A percentile compares a stretch with the other conserved stretches of the same genome.
Conservation (phyloP, 345 rosid genomes). For the Eucalyptus decipiens region DNA sequence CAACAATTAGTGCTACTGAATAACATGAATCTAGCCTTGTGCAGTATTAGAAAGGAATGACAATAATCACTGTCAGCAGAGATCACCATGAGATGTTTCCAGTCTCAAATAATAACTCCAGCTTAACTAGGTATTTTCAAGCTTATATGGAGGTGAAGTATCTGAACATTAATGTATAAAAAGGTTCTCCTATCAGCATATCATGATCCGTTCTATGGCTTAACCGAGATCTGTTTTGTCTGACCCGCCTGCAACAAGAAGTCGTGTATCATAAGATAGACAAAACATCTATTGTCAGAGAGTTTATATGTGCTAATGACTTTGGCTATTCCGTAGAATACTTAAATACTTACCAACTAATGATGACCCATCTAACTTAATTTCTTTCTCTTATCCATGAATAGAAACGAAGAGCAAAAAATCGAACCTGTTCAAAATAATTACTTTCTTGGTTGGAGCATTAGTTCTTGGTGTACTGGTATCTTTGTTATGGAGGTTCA, state of each 20-base stretch:
- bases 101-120: neutral
- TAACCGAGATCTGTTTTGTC: neutral
- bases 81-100: neutral
- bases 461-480: conserved; percentile 10
- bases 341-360: neutral
- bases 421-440: conserved; percentile 21
- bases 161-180: no score
- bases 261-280: neutral
- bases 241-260: neutral
- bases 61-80: neutral
- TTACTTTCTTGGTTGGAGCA: conserved; percentile 21
- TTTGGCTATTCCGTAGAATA: neutral
- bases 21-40: neutral
- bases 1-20: neutral
- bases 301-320: neutral
- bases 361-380: neutral
- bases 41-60: neutral
- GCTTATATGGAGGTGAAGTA: neutral
- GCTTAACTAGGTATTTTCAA: neutral
- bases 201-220: neutral
- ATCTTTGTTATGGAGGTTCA: conserved; percentile 36
- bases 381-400: neutral
- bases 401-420: conserved; percentile 18
- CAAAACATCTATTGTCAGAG: neutral
- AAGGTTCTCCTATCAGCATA: neutral